Conservation (phyloP, 306 rosid genomes). For the Prunus fruticosa region DNA sequence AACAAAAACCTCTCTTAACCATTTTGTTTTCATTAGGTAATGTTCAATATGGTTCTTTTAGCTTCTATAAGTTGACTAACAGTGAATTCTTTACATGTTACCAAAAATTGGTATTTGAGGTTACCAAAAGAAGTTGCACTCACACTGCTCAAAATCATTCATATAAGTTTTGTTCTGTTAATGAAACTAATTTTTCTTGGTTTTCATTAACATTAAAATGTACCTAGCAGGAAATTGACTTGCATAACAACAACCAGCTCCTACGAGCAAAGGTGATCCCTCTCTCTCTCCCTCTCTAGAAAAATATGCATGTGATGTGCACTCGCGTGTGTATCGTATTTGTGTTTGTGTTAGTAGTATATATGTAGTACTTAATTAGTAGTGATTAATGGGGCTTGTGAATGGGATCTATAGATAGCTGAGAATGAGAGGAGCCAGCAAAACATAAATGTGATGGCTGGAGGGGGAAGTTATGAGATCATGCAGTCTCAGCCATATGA, state of each 20-base stretch:
- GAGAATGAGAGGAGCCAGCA: constrained; percentile 74
- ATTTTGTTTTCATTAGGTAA: neutral
- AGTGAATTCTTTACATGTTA: neutral
- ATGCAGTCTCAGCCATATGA: constrained; percentile 64
- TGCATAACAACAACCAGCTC: constrained; percentile 84
- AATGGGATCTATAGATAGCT: constrained; percentile 53
- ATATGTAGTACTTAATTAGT: neutral
- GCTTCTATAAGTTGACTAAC: neutral
- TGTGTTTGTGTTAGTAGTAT: neutral
- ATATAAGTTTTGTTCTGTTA: neutral
- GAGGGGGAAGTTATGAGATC: constrained; percentile 50
- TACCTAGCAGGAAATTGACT: constrained; percentile 70
- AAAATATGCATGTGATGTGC: neutral
- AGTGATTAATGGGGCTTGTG: neutral
- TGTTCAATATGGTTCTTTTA: neutral
- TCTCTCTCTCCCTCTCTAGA: neutral
- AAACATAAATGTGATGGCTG: constrained; percentile 43
- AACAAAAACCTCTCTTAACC: neutral
- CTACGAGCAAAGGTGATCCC: constrained; percentile 71
- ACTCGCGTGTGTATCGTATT: neutral
- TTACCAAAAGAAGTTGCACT: neutral
- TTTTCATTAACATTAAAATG: neutral
- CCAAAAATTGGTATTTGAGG: neutral
- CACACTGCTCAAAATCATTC: neutral
- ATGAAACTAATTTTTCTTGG: neutral